Percentiles rank a stretch among this genome's conserved stretches.
Conservation (phyloP, 345 rosid genomes). For the Salix viminalis region DNA sequence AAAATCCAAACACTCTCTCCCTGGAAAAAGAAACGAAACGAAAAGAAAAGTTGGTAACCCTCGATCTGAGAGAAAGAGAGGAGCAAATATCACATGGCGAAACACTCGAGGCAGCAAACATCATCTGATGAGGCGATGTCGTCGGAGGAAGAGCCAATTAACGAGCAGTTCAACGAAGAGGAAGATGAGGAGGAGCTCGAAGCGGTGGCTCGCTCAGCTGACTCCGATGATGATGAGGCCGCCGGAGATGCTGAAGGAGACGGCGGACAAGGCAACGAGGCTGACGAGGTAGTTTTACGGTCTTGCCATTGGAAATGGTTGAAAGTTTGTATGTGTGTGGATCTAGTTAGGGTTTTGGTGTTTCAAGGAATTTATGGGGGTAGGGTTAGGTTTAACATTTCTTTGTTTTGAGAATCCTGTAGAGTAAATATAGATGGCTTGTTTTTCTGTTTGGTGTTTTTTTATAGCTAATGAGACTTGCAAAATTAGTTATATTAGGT, state of each 20-base stretch:
- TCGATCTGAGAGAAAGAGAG: slow-evolving; percentile 26
- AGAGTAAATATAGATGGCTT: background rate
- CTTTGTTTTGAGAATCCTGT: background rate
- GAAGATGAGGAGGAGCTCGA: slow-evolving; percentile 96
- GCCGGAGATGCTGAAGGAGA: slow-evolving; percentile 18
- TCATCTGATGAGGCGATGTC: slow-evolving; percentile 74
- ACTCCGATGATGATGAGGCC: slow-evolving; percentile 58
- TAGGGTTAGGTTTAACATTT: background rate
- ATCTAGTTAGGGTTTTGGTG: slow-evolving; percentile 4
- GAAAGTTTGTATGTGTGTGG: background rate
- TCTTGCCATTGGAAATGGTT: background rate
- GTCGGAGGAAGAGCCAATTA: slow-evolving; percentile 58
- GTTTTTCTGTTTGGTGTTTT: background rate
- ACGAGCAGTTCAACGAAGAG: slow-evolving; percentile 63
- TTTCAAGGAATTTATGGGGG: background rate
- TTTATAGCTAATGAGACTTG: background rate
- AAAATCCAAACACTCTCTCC: slow-evolving; percentile 11
- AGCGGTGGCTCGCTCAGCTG: slow-evolving; percentile 86
- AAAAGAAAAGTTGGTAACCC: slow-evolving; percentile 30
- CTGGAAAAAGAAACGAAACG: background rate
- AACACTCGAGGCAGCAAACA: slow-evolving; percentile 44
- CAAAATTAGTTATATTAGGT: background rate
- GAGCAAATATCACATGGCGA: slow-evolving; percentile 30
- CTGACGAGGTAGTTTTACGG: slow-evolving; percentile 43
- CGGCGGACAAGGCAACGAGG: slow-evolving; percentile 20